Evolutionary conservation across 257 asterid species (phyloP).

Genomic region (Mentha longifolia): DNA sequence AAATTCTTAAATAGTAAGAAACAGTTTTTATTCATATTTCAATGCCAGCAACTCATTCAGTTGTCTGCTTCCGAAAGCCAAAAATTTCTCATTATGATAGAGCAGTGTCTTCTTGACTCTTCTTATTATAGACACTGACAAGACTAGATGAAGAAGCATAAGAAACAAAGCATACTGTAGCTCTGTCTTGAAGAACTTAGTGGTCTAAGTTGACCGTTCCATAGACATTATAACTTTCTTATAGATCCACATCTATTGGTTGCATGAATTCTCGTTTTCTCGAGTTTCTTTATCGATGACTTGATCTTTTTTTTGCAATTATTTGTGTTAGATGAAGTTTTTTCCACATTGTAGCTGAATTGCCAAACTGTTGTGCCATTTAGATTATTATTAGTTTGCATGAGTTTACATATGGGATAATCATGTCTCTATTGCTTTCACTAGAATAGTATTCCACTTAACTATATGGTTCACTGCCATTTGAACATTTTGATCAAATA

Average conservation of each 20-base stretch:
- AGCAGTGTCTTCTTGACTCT: background rate
- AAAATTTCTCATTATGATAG: background rate
- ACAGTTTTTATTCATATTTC: background rate
- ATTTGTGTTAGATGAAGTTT: background rate
- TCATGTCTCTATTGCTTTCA: background rate
- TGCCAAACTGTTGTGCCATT: background rate
- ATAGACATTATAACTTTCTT: background rate
- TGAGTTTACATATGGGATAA: too few species aligned
- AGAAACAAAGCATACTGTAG: background rate
- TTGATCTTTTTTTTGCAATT: too few species aligned
- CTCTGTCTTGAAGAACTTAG: background rate
- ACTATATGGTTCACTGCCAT: too few species aligned
- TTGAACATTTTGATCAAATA: background rate
- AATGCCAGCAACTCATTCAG: background rate
- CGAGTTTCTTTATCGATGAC: background rate
- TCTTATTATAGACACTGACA: background rate
- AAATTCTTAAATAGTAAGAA: background rate
- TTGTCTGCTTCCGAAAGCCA: background rate
- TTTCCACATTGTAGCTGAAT: background rate
- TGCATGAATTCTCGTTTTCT: too few species aligned
- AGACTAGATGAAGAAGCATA: background rate
- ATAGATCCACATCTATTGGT: background rate
- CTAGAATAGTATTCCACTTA: too few species aligned
- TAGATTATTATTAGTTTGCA: background rate
- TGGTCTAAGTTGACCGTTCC: background rate